Evolutionary conservation across 2,329 filamentous ascomycete species (phyloP).

Genomic region (Lomentospora prolificans): DNA sequence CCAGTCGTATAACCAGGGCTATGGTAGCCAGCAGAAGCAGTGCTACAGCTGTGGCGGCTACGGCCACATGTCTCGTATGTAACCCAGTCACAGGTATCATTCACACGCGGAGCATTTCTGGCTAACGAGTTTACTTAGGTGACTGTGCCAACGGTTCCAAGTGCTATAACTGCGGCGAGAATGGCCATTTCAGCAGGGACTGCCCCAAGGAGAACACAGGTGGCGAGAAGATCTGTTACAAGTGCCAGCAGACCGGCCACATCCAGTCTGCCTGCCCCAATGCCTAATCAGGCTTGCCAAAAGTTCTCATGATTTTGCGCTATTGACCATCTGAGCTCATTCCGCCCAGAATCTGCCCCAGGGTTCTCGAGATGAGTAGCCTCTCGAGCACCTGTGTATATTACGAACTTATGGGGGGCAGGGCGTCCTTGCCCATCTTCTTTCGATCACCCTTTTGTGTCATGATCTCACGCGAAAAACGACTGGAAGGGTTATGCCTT

Average conservation of each 20-base stretch:
- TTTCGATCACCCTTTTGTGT: constrained; percentile 4
- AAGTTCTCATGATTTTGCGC: background rate
- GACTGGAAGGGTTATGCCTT: background rate
- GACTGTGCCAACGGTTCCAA: constrained; percentile 99
- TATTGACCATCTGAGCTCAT: background rate
- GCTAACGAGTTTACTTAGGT: constrained; percentile 30
- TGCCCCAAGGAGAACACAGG: constrained; percentile 84
- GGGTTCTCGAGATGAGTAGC: constrained; percentile 2
- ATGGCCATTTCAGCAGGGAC: constrained; percentile 89
- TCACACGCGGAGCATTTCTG: background rate
- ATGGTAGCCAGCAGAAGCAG: constrained; percentile 60
- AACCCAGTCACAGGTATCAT: background rate
- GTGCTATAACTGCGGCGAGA: constrained; percentile 98
- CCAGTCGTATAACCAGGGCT: constrained; percentile 33
- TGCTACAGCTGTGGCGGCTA: constrained; percentile 98
- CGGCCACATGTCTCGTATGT: constrained; percentile 84
- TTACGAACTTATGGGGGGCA: constrained; percentile 7
- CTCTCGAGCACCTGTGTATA: constrained; percentile 9
- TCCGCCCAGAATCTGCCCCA: background rate
- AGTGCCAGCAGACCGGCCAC: constrained; percentile 77
- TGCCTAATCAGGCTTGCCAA: constrained; percentile 39
- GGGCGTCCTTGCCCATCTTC: background rate
- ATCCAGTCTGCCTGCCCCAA: constrained; percentile 91
- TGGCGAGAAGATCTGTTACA: constrained; percentile 97
- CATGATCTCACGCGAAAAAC: constrained; percentile 7